Conservation (phyloP, 306 rosid genomes). For the Albizia julibrissin region DNA sequence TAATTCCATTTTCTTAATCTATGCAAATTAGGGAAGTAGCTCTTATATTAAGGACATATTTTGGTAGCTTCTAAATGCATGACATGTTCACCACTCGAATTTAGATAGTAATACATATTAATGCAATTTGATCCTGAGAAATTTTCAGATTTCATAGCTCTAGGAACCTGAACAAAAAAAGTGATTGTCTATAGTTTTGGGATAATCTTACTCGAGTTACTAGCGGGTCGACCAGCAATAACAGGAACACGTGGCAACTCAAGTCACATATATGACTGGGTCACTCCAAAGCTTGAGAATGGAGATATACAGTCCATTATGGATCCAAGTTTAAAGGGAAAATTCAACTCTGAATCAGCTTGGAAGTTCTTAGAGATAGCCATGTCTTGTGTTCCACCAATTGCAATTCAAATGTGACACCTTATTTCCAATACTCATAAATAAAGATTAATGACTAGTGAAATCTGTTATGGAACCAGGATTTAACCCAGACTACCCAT, state of each 20-base stretch:
- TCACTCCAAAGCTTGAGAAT: neutral
- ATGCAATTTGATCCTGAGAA: neutral
- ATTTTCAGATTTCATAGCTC: neutral
- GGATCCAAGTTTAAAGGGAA: neutral
- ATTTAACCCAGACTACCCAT: too few species aligned
- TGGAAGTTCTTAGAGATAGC: neutral
- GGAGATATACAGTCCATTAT: neutral
- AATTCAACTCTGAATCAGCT: neutral
- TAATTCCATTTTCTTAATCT: too few species aligned
- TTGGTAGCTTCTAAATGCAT: neutral
- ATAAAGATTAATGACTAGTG: too few species aligned
- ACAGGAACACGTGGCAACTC: neutral
- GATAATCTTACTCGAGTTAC: neutral
- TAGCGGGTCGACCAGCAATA: neutral
- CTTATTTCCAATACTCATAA: too few species aligned
- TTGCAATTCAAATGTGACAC: neutral
- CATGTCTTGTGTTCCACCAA: neutral
- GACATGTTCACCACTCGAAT: neutral
- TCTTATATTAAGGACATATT: too few species aligned
- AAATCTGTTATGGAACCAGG: too few species aligned
- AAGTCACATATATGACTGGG: neutral
- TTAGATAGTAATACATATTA: neutral
- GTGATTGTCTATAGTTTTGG: constrained; percentile 15
- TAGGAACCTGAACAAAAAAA: constrained; percentile 5
- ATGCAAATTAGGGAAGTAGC: too few species aligned